Base-by-base conservation (phyloP, 2,329 filamentous ascomycete genomes). In the Fusarium sororula region DNA sequence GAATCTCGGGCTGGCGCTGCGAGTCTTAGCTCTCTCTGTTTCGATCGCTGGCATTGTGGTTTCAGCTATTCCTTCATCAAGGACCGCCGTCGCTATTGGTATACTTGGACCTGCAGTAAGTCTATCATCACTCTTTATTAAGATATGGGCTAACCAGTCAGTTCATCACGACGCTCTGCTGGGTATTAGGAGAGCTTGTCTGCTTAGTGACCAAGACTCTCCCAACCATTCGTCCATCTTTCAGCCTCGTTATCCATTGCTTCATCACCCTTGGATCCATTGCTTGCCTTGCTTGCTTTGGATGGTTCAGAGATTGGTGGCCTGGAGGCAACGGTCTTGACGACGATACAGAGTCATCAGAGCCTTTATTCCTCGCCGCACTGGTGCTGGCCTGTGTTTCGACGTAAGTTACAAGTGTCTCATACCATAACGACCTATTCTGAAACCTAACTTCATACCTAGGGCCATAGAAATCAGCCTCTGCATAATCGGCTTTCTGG, bases 351-450 rank as follows among this genome's bases (percentile, higher is more conserved):
- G 51, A 41, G n/a, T 2, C 24, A 18, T 55, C 20, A 5, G 51
- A 55, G 24, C 24, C 51, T 11, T 9, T 55, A 11, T 55, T 55
- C 24, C 11, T 39, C 28, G 24, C 14, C 26, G 51, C 51, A 18
- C 35, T 55, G 11, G 24, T 22, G 2, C 20, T 55, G 12, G 24
- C 35, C 15, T 55, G 51, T n/a, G 35, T 39, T 4, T 55, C 24
- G 8, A 55, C 51, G 51, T 55, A 30, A 30, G 51, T 28, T n/a
- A 7, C 35, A 28, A n/a, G 2, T 6, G 2, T 4, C 1, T 7
- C 5, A 18, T n/a, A 1, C 2, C 5, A n/a, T 2, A 28, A 7
- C 2, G 9, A 6, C 2, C 6, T n/a, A 1, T 7, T 41, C 9
- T 9, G 32, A 37, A 37, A 37, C 15, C 10, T n/a, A 17, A 41